Base-by-base conservation (phyloP, 73 alveolate genomes). In the Tetrahymena elliotti region DNA sequence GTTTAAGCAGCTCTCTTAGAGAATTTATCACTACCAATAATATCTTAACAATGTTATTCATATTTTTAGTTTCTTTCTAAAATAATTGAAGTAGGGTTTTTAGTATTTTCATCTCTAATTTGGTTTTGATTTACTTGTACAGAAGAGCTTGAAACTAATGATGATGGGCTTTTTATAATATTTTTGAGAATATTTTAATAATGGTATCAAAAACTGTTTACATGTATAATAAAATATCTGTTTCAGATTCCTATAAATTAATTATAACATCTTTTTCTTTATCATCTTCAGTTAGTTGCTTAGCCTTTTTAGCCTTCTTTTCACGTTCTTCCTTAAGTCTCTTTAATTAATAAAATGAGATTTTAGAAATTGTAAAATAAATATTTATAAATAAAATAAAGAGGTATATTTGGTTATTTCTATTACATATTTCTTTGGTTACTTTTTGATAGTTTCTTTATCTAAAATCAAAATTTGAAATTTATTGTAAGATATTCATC, bases 221-320 rank as follows among this genome's bases (percentile, higher is more conserved):
- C 94, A 95, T 97, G 88, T 92, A 94, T 18, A 98, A 36, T 37
- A 98, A 84, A 20, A 94, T 92, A 38, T 97, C 83, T 31, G 99
- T 98, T 36, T 97, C 97, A 33, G 99, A 97, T 93, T 98, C 99
- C 35, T 93, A 53, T 39, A 98, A 95, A 39, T 97, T 97, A 33
- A 98, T 97, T 38, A 97, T 98, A 22, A 97, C 96, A 54, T 97
- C 83, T 93, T 96, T 95, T 12, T 96, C 98, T 41, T 95, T 92
- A 83, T 96, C 97, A 33, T 95, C 97, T 47, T 96, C 98, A 36
- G 83, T 92, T 9, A 96, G 52, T 10, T 97, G 94, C 93, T 96
- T 93, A 53, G 93, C 93, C 84, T 53, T 37, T 38, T 93, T 95
- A 0, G 95, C 83, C 84, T 94, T 94, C 84, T 94, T 94, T 53